Base-by-base conservation (phyloP, 805 yeast species). In the Ogataea trehaloabstinens region DNA sequence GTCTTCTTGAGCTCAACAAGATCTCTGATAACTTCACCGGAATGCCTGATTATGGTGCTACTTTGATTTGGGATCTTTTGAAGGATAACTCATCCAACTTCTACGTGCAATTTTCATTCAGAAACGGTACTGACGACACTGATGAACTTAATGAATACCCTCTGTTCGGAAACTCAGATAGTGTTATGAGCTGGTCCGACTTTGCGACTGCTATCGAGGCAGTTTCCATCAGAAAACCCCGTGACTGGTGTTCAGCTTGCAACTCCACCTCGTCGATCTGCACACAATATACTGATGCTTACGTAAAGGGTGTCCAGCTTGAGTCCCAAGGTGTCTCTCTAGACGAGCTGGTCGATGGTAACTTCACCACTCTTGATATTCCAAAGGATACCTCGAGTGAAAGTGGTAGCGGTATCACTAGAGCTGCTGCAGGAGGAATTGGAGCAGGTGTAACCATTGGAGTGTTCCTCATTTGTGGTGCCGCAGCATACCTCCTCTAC, bases 391-490 rank as follows among this genome's bases (percentile, higher is more conserved):
- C 25, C 8, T 10, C 11, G 11, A 22, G 25, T 12, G 10, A 11
- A 7, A 27, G 15, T 7, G 24, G 38, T 20, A 43, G 53, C 31
- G 46, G 53, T 8, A 51, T 68, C 34, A 34, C 63, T 5, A 53
- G 61, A 15, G 74, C 74, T 8, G 73, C 43, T 28, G 76, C 76
- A 19, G 76, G 76, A 40, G 76, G 76, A 39, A 70, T 71, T 45
- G 77, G 78, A 39, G 76, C 76, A 12, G 77, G 78, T 43, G 76
- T 74, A 21, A 75, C 75, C 24, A 54, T 72, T 37, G 71, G 67
- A 40, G 74, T 68, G 7, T 46, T 69, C 47, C 41, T 58, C 24
- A 44, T 71, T 21, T 27, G 58, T 15, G 73, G 66, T 34, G 61
- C 48, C 15, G 35, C 56, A 8, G 56, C 39, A 28, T 61, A 35